phyloP scores from a whole-genome alignment of 768 basidiomycete genomes.

The Macrocybe gigantea region DNA sequence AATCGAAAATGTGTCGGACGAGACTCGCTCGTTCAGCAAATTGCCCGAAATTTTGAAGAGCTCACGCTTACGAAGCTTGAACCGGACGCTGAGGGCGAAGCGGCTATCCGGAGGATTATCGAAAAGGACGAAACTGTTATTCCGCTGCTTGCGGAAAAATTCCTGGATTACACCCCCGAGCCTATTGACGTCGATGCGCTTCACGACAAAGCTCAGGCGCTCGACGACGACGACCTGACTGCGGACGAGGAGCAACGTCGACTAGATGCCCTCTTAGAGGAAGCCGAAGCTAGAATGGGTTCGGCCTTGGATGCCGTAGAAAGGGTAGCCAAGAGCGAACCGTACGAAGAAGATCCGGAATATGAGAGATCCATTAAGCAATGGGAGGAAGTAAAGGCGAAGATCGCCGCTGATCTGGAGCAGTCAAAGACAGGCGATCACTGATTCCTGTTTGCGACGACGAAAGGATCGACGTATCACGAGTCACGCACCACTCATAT shows the following conservation, averaged over 20 bases:
- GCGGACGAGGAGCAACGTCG: neutral
- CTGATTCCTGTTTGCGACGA: too few relatives aligned
- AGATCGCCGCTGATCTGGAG: too few relatives aligned
- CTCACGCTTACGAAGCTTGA: slow-evolving; percentile 4
- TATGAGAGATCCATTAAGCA: too few relatives aligned
- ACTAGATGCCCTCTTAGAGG: too few relatives aligned
- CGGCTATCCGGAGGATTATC: slow-evolving; percentile 19
- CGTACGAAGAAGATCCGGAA: too few relatives aligned
- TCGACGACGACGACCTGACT: slow-evolving; percentile 6
- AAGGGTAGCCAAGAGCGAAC: too few relatives aligned
- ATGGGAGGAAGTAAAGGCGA: too few relatives aligned
- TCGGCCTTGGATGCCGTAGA: too few relatives aligned
- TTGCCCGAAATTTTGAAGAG: neutral
- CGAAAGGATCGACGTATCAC: too few relatives aligned
- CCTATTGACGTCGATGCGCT: slow-evolving; percentile 1
- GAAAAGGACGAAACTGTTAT: slow-evolving; percentile 24
- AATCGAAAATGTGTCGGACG: slow-evolving; percentile 9
- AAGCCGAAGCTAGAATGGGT: too few relatives aligned
- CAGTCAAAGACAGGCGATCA: too few relatives aligned
- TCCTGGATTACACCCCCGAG: slow-evolving; percentile 23
- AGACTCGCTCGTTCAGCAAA: slow-evolving; percentile 8
- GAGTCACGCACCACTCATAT: too few relatives aligned
- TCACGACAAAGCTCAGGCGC: slow-evolving; percentile 1
- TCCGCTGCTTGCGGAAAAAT: slow-evolving; percentile 21
- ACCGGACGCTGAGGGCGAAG: slow-evolving; percentile 20